Percentiles rank a stretch among this genome's conserved stretches.
Conservation (phyloP, 768 basidiomycete genomes). For the Sporobolomyces roseus region DNA sequence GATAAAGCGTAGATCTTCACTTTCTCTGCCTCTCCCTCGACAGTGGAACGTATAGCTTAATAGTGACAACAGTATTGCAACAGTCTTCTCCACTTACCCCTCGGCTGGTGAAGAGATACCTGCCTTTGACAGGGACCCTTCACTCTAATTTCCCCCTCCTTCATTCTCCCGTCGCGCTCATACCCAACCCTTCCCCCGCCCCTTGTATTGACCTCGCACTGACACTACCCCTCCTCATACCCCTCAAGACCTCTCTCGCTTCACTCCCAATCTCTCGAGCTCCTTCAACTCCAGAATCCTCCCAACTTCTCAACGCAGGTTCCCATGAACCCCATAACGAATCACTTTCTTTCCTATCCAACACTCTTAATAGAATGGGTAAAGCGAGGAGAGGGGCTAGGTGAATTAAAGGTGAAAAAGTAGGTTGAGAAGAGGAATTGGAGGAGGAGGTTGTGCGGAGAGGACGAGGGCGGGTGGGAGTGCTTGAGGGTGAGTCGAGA, state of each 20-base stretch:
- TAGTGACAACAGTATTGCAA: too few relatives aligned
- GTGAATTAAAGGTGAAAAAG: constrained; percentile 32
- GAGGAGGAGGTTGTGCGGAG: neutral
- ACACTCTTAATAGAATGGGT: constrained; percentile 15
- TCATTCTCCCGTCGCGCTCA: too few relatives aligned
- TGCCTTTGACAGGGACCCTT: too few relatives aligned
- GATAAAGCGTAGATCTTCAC: too few relatives aligned
- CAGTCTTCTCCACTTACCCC: too few relatives aligned
- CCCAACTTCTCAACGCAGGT: constrained; percentile 41
- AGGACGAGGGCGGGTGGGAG: neutral
- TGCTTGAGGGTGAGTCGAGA: neutral
- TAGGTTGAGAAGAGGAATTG: neutral
- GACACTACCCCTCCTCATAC: constrained; percentile 5
- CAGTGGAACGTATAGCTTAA: too few relatives aligned
- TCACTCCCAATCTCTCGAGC: constrained; percentile 41
- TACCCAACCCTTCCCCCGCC: too few relatives aligned
- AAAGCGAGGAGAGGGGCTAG: constrained; percentile 32
- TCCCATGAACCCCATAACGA: constrained; percentile 44
- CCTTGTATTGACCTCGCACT: too few relatives aligned
- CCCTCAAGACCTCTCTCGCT: constrained; percentile 40
- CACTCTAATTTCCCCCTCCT: too few relatives aligned
- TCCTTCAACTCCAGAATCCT: constrained; percentile 42
- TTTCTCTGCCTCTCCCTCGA: too few relatives aligned
- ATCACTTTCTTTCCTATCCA: constrained; percentile 16
- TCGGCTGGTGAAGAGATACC: too few relatives aligned